Evolutionary conservation across 176 grass and related monocot species (phyloP), one percentile per base, ranked within the genome.

Genomic region (Olyra latifolia): DNA sequence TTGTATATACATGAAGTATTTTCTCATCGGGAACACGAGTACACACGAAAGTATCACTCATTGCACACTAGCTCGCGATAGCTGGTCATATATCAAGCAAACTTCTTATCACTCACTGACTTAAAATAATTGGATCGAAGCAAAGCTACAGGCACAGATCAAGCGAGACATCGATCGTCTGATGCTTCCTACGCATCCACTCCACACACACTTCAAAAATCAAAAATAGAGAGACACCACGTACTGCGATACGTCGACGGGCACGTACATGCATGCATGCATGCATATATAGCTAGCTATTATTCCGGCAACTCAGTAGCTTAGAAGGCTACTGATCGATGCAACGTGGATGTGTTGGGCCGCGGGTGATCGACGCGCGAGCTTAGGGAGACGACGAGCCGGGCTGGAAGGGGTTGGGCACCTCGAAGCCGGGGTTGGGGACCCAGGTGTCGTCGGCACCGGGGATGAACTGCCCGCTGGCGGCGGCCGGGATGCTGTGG

Each of bases 381-480:
- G n/a, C 7, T 89, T 66, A 89, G 12, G 87, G 87, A 63, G 69
- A 20, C 4, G 89, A 41, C 2, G 74, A 72, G 39, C 85, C 58
- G 28, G 81, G 85, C 35, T 3, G 63, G 87, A 92, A 92, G 19
- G 94, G 95, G 69, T 94, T 98, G 61, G 95, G 95, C 15, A 94
- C 45, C 83, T 98, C 95, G 41, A 89, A 92, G 54, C 95, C 92
- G 15, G 92, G 92, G 80, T 98, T 98, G 47, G 92, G 92, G 53
- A 94, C 62, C 87, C 91, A 89, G 47, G 95, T 92, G 83, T 98
- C 95, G 50, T 98, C 95, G 10, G 46, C 69, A 29, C 92, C 89
- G 29, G 95, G 95, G 2, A 98, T 11, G 75, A 48, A 98, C 79
- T 91, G 87, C 15, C 45, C 77, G 16, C 52, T 30, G 12, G 24